Evolutionary conservation across 2,329 filamentous ascomycete species (phyloP).

Genomic region (Trichoderma atroviride): DNA sequence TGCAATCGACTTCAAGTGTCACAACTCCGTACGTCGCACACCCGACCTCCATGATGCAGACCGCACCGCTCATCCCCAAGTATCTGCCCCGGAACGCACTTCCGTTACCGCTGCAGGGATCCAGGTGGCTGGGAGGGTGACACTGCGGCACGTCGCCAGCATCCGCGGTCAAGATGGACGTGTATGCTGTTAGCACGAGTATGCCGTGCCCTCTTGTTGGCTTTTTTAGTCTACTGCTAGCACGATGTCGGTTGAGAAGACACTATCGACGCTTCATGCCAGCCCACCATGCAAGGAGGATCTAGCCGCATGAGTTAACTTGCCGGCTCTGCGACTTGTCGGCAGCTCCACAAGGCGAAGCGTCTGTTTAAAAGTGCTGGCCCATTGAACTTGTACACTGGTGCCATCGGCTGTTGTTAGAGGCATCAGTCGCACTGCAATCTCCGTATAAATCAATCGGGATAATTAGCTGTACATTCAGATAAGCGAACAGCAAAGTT

Average conservation of each 20-base stretch:
- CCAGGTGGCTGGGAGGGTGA: slow-evolving; percentile 16
- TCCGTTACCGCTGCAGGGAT: slow-evolving; percentile 19
- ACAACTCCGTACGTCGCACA: background rate
- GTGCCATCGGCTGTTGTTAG: slow-evolving; percentile 9
- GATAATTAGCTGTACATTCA: slow-evolving; percentile 21
- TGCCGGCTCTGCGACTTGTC: background rate
- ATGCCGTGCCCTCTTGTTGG: background rate
- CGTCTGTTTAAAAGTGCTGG: background rate
- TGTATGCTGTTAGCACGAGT: background rate
- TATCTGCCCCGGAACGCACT: background rate
- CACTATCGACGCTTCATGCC: slow-evolving; percentile 12
- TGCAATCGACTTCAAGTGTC: slow-evolving; percentile 7
- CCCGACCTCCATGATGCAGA: background rate
- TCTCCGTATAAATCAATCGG: slow-evolving; percentile 15
- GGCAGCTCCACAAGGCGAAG: slow-evolving; percentile 11
- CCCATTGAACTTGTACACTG: slow-evolving; percentile 8
- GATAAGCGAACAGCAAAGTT: slow-evolving; percentile 26
- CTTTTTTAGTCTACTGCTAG: slow-evolving; percentile 5
- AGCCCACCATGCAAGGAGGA: slow-evolving; percentile 9
- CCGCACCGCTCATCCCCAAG: background rate
- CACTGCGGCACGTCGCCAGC: slow-evolving; percentile 11
- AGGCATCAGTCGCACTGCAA: slow-evolving; percentile 12
- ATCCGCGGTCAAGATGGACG: slow-evolving; percentile 17
- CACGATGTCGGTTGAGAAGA: background rate
- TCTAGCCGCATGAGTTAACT: slow-evolving; percentile 13